Evolutionary conservation across 139 green algal genomes (phyloP).

Genomic region (Tetraselmis chui): DNA sequence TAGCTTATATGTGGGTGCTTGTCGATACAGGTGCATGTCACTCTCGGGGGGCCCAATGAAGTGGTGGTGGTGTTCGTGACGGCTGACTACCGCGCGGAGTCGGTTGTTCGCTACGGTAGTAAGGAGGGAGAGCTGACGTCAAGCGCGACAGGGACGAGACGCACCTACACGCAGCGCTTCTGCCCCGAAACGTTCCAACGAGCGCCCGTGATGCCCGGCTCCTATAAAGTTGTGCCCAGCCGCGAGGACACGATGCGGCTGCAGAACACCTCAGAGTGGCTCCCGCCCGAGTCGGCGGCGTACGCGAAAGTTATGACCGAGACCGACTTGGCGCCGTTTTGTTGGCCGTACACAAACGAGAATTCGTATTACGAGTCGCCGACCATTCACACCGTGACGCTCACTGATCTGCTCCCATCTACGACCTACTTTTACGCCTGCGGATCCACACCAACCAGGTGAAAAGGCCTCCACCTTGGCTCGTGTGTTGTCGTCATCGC

Average conservation of each 20-base stretch:
- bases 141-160: neutral
- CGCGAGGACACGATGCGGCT: neutral
- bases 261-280: neutral
- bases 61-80: neutral
- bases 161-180: neutral
- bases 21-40: neutral
- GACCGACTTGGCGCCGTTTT: neutral
- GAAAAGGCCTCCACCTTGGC: too few species aligned
- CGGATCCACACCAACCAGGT: neutral
- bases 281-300: neutral
- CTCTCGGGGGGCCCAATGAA: neutral
- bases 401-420: neutral
- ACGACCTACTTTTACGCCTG: neutral
- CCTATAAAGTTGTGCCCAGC: neutral
- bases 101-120: neutral
- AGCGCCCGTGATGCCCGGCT: neutral
- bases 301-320: neutral
- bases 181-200: neutral
- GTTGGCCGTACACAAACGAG: neutral
- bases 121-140: neutral
- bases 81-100: neutral
- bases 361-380: neutral
- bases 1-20: too few species aligned
- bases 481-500: too few species aligned
- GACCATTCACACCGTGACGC: neutral